Percentiles rank a stretch among this genome's conserved stretches.
Evolutionary conservation across 306 rosid species (phyloP).

Genomic region (Glycine tomentella): DNA sequence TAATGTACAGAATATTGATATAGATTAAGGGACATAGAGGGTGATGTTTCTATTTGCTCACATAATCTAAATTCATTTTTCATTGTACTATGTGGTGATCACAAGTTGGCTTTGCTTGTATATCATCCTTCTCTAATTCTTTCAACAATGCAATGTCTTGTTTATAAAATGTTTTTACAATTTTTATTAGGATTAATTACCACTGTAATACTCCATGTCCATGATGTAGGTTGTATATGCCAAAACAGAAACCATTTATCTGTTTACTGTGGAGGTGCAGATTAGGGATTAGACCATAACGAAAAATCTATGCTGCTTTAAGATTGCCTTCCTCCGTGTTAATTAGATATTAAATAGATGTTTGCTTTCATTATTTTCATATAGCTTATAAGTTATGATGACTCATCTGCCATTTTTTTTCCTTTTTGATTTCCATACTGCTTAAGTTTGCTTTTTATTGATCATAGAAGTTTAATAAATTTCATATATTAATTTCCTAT

Average conservation of each 20-base stretch:
- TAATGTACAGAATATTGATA: conserved; percentile 2
- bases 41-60: conserved; percentile 10
- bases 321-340: conserved; percentile 2
- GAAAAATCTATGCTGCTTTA: conserved; percentile 1
- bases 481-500: conserved; percentile 24
- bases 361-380: conserved; percentile 11
- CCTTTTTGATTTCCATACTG: conserved; percentile 7
- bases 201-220: not conserved
- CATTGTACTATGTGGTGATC: conserved; percentile 13
- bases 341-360: conserved; percentile 10
- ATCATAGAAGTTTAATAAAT: conserved; percentile 15
- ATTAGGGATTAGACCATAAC: conserved; percentile 28
- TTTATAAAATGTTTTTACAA: conserved; percentile 25
- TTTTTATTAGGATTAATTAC: conserved; percentile 27
- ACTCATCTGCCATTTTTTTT: not conserved
- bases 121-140: conserved; percentile 28
- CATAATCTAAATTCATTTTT: conserved; percentile 22
- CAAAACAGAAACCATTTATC: conserved; percentile 8
- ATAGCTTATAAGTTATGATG: not conserved
- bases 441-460: conserved; percentile 31
- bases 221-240: not conserved
- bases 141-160: conserved; percentile 17
- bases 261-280: conserved; percentile 17
- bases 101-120: conserved; percentile 35
- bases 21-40: conserved; percentile 13